These are phyloP conservation scores for Lenzites betulinus DNA, from an alignment of 768 basidiomycete species.

Conservation along the genomic window DNA sequence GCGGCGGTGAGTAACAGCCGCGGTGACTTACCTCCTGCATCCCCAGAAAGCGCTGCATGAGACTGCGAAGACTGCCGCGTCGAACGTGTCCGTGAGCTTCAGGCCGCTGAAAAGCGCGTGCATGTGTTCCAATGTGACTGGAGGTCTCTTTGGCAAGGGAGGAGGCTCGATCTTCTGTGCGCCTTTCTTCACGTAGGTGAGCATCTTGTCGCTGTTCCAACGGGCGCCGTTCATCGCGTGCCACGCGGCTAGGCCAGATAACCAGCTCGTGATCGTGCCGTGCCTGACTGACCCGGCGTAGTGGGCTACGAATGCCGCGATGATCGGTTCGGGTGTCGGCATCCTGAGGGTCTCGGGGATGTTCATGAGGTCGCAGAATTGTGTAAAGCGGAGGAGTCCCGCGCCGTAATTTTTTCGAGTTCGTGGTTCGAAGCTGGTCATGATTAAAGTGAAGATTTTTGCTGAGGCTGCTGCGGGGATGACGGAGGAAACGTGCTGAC, in stretches of 20 bases:
- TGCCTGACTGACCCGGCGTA: conserved; percentile 11
- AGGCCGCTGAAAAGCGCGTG: conserved; percentile 25
- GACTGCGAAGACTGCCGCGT: conserved; percentile 40
- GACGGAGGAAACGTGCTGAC: background rate
- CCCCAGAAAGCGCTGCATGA: conserved; percentile 39
- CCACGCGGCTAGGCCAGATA: conserved; percentile 40
- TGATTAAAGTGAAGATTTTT: background rate
- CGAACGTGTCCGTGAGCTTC: conserved; percentile 28
- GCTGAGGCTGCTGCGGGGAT: background rate
- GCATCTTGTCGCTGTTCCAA: conserved; percentile 36
- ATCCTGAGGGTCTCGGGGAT: conserved; percentile 35
- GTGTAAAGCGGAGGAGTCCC: conserved; percentile 36
- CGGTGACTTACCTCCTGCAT: conserved; percentile 27
- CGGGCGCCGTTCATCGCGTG: conserved; percentile 37
- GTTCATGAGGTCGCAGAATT: conserved; percentile 39
- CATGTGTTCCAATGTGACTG: conserved; percentile 41
- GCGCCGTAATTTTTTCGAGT: conserved; percentile 33
- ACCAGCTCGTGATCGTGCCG: conserved; percentile 35
- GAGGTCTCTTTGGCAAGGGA: conserved; percentile 27
- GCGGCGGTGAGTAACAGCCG: too few relatives aligned
- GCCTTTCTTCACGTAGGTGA: conserved; percentile 9
- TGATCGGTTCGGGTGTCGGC: conserved; percentile 33
- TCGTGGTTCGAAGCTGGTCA: background rate
- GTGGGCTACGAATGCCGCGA: conserved; percentile 32
- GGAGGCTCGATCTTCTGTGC: conserved; percentile 28